These are phyloP conservation scores for Diaporthe vaccinii DNA, from an alignment of 2,329 filamentous ascomycete genomes.

Conservation along the genomic window DNA sequence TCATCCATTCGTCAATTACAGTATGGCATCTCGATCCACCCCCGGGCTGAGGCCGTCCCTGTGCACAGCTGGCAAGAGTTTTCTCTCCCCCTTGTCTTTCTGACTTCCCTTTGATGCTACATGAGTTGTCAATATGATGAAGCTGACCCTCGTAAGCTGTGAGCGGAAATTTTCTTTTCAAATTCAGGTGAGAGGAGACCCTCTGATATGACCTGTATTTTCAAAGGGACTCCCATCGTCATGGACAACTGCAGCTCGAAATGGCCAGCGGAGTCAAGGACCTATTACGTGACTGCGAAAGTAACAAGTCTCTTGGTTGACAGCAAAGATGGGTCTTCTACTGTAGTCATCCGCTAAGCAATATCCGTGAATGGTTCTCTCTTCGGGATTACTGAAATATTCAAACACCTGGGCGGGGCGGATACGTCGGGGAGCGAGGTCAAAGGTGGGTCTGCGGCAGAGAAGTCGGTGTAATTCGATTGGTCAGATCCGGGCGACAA, in stretches of 20 bases:
- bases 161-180: rapidly evolving
- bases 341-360: neutral
- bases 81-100: neutral
- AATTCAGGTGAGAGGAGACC: neutral
- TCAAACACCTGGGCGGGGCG: conserved; percentile 3
- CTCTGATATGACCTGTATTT: neutral
- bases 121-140: neutral
- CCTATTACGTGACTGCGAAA: neutral
- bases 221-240: neutral
- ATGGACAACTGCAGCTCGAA: neutral
- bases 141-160: neutral
- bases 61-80: neutral
- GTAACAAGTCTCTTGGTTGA: neutral
- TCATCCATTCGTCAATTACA: neutral
- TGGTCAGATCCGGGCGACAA: conserved; percentile 27
- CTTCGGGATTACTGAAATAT: conserved; percentile 13
- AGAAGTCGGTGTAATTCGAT: conserved; percentile 27
- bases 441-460: conserved; percentile 24
- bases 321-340: neutral
- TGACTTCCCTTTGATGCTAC: neutral
- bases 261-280: neutral
- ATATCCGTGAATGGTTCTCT: neutral
- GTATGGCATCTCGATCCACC: neutral
- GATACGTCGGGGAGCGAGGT: conserved; percentile 17
- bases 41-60: neutral